phyloP scores from a whole-genome alignment of 23 red algal genomes.

The Chondrus crispus region DNA sequence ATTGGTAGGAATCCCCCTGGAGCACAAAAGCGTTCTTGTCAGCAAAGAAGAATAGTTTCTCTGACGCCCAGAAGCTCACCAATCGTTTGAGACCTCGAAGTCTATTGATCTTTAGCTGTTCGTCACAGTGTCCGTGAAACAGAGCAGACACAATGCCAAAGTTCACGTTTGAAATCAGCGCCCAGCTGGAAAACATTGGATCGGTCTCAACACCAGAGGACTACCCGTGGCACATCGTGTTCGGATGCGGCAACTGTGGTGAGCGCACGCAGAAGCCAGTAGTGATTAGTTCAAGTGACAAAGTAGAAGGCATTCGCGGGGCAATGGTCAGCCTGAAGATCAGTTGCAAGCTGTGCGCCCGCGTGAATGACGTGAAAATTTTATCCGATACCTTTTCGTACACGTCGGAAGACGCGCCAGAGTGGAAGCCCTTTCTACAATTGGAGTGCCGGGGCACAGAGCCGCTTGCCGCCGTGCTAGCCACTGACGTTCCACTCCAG shows the following conservation, averaged over 20 bases:
- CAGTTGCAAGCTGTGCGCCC: constrained; percentile 73
- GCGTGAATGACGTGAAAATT: constrained; percentile 46
- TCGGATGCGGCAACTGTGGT: constrained; percentile 52
- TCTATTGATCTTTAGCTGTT: too few relatives aligned
- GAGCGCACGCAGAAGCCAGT: constrained; percentile 59
- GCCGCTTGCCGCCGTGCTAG: constrained; percentile 14
- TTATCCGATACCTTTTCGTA: constrained; percentile 15
- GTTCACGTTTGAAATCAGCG: constrained; percentile 51
- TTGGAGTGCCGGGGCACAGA: constrained; percentile 60
- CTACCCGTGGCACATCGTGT: constrained; percentile 60
- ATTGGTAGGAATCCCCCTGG: too few relatives aligned
- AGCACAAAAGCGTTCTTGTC: too few relatives aligned
- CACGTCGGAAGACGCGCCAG: constrained; percentile 6
- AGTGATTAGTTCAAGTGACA: constrained; percentile 9
- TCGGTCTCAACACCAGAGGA: constrained; percentile 28
- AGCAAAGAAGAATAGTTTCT: too few relatives aligned
- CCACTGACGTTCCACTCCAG: constrained; percentile 52
- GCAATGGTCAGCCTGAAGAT: constrained; percentile 45
- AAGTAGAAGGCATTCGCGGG: constrained; percentile 58
- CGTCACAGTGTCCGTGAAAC: too few relatives aligned
- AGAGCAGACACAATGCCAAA: constrained; percentile 69
- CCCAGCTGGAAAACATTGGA: constrained; percentile 30
- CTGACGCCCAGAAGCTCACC: too few relatives aligned
- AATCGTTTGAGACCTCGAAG: too few relatives aligned
- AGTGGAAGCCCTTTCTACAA: constrained; percentile 31